A percentile compares a stretch with the other conserved stretches of the same genome.
phyloP scores from a whole-genome alignment of 768 basidiomycete genomes.

The Fomitopsis serialis region DNA sequence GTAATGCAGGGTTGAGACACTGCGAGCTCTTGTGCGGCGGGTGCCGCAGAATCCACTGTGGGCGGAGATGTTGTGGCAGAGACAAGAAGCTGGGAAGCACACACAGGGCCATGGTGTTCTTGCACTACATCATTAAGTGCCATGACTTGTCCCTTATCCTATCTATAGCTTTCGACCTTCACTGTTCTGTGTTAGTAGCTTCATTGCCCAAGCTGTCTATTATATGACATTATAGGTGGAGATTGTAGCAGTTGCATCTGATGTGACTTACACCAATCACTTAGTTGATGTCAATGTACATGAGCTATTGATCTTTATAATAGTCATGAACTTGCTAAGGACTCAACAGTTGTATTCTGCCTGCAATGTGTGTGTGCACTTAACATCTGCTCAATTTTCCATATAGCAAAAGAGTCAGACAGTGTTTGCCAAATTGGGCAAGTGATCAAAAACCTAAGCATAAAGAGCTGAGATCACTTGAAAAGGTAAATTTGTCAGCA shows the following conservation, averaged over 20 bases:
- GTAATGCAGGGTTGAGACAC: conserved; percentile 82
- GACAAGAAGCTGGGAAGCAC: conserved; percentile 36
- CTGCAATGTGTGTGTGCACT: too few relatives aligned
- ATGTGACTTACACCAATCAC: too few relatives aligned
- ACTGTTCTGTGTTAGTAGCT: background rate
- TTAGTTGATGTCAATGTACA: too few relatives aligned
- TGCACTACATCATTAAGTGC: background rate
- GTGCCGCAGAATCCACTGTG: conserved; percentile 92
- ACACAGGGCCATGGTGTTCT: background rate
- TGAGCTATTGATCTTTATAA: too few relatives aligned
- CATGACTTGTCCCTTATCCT: background rate
- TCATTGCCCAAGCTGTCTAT: background rate
- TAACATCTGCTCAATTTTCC: too few relatives aligned
- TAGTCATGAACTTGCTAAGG: too few relatives aligned
- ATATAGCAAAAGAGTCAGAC: too few relatives aligned
- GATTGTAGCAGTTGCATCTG: background rate
- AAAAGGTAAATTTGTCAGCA: too few relatives aligned
- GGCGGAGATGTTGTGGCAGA: conserved; percentile 89
- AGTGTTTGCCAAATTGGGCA: too few relatives aligned
- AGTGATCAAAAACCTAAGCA: too few relatives aligned
- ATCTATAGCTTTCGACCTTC: background rate
- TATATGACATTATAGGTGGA: background rate
- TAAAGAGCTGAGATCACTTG: too few relatives aligned
- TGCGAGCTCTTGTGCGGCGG: conserved; percentile 78
- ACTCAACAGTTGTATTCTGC: too few relatives aligned